phyloP scores from a whole-genome alignment of 164 flowering plant species.

The Chimonanthus salicifolius region DNA sequence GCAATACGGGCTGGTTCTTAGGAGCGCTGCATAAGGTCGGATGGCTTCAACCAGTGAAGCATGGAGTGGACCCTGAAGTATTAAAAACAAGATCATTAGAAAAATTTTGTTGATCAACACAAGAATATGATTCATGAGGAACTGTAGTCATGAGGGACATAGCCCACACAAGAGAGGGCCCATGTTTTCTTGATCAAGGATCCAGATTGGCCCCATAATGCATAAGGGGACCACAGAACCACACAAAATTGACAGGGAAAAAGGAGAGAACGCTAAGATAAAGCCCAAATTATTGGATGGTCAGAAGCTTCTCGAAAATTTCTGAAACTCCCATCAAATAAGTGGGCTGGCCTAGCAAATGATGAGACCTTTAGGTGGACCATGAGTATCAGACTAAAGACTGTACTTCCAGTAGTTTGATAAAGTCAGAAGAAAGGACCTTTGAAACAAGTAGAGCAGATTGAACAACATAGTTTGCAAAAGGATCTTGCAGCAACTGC shows the following conservation, averaged over 20 bases:
- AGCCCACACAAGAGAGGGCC: neutral
- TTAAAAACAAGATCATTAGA: neutral
- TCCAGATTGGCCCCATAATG: neutral
- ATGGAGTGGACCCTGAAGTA: constrained; percentile 37
- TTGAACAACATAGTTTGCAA: constrained; percentile 43
- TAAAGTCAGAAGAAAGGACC: constrained; percentile 22
- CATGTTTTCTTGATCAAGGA: neutral
- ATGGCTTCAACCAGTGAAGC: constrained; percentile 41
- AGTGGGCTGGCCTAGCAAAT: neutral
- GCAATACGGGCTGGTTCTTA: constrained; percentile 51
- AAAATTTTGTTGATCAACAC: neutral
- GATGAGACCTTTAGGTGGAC: neutral
- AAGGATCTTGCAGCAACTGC: constrained; percentile 39
- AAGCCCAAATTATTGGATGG: neutral
- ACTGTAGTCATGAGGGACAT: neutral
- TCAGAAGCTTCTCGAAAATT: neutral
- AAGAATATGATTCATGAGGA: neutral
- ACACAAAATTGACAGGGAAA: too few species aligned
- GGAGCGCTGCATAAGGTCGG: constrained; percentile 23
- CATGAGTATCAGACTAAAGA: neutral
- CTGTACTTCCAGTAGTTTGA: neutral
- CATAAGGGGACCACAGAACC: neutral
- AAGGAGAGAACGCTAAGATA: neutral
- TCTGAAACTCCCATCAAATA: neutral
- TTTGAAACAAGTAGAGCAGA: constrained; percentile 33